Conservation (phyloP, 305 asterid genomes). For the Fraxinus latifolia region DNA sequence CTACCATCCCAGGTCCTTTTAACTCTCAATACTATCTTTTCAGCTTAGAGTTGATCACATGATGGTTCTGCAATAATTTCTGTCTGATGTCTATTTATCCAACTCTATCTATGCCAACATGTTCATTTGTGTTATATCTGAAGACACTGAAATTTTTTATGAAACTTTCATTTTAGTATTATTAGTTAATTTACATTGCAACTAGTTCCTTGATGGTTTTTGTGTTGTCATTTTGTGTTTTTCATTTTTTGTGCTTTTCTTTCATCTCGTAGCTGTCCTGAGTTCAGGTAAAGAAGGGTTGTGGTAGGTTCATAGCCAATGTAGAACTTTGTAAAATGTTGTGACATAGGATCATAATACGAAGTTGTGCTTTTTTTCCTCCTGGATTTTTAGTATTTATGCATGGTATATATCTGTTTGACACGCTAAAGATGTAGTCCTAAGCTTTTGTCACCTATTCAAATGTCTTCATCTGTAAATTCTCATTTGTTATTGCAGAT, state of each 20-base stretch:
- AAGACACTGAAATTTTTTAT: not conserved
- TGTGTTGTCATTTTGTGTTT: not conserved
- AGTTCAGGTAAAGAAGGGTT: not conserved
- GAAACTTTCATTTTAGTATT: not conserved
- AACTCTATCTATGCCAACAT: not conserved
- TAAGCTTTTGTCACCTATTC: not conserved
- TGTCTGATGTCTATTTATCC: not conserved
- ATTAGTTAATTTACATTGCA: not conserved
- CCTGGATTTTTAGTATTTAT: not conserved
- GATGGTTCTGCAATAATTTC: constrained; percentile 3
- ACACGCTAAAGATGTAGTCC: not conserved
- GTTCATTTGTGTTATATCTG: not conserved
- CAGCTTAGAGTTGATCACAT: constrained; percentile 16
- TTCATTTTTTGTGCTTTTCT: not conserved
- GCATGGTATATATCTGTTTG: not conserved
- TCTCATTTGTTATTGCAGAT: constrained; percentile 32
- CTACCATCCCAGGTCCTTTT: constrained; percentile 57
- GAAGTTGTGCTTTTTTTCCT: not conserved
- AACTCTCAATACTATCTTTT: not conserved
- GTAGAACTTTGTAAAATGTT: not conserved
- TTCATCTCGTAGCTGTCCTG: not conserved
- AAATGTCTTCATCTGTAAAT: constrained; percentile 10
- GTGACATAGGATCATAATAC: not conserved
- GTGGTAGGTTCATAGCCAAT: not conserved
- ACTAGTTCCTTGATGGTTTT: not conserved